phyloP scores from a whole-genome alignment of 73 alveolate genomes.

The Symbiodinium natans region DNA sequence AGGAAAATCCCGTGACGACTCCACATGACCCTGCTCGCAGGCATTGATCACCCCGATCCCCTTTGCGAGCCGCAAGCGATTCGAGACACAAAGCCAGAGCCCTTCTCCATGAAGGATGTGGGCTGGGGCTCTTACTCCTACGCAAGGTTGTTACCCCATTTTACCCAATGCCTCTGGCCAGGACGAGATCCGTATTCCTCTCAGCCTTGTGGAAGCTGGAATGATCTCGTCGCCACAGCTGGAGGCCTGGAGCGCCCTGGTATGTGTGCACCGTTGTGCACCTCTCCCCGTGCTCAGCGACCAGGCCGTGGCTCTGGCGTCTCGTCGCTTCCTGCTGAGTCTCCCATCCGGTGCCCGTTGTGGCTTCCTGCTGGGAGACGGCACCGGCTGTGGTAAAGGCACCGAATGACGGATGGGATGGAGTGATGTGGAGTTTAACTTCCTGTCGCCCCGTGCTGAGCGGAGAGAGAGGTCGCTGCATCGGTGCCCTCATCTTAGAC shows the following conservation, averaged over 20 bases:
- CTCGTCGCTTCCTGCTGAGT: constrained; percentile 31
- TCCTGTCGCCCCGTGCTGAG: not conserved
- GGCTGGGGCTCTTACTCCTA: not conserved
- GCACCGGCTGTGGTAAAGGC: constrained; percentile 93
- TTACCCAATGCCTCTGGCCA: not conserved
- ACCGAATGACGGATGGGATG: not conserved
- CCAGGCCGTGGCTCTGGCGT: constrained; percentile 49
- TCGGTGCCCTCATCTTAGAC: constrained; percentile 54
- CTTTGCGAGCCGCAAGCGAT: constrained; percentile 93
- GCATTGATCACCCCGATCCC: constrained; percentile 63
- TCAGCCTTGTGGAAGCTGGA: constrained; percentile 17
- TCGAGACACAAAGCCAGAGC: constrained; percentile 81
- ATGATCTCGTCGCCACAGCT: constrained; percentile 60
- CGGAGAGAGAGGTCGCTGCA: constrained; percentile 40
- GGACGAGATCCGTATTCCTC: constrained; percentile 86
- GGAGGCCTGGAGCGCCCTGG: not conserved
- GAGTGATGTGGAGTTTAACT: not conserved
- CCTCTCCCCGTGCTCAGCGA: no score
- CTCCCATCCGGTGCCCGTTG: constrained; percentile 47
- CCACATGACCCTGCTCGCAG: not conserved
- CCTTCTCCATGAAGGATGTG: constrained; percentile 36
- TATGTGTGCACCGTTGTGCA: no score
- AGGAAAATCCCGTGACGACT: not conserved
- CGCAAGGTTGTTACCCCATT: not conserved
- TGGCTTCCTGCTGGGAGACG: constrained; percentile 87